Percentiles rank a stretch among this genome's conserved stretches.
phyloP scores from a whole-genome alignment of 2,329 filamentous ascomycete genomes.

The Pseudogymnoascus sp. region DNA sequence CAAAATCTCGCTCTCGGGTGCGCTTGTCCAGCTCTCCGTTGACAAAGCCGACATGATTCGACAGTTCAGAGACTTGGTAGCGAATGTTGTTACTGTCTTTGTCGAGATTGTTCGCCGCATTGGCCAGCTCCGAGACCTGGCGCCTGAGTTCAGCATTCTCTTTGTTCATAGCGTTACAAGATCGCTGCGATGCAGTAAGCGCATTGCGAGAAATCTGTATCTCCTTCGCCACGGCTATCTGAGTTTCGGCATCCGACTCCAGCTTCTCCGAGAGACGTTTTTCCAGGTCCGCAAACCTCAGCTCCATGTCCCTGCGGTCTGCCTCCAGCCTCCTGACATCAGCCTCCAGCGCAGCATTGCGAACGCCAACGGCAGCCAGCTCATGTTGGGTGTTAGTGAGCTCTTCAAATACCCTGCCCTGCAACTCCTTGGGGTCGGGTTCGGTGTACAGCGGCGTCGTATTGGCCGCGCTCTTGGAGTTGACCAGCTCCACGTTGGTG shows the following conservation, averaged over 20 bases:
- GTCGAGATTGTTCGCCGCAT: not conserved
- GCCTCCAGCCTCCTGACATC: not conserved
- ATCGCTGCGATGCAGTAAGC: not conserved
- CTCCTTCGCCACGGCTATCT: not conserved
- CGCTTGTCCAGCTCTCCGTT: not conserved
- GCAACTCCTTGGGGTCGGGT: not conserved
- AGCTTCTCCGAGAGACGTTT: not conserved
- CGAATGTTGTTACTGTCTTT: not conserved
- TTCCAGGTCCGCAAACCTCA: not conserved
- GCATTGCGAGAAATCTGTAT: not conserved
- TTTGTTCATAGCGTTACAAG: not conserved
- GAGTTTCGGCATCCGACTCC: not conserved
- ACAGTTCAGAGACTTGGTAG: not conserved
- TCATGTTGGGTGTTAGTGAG: not conserved
- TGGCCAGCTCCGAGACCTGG: not conserved
- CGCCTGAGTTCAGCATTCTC: not conserved
- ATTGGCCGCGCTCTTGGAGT: not conserved
- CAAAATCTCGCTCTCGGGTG: constrained; percentile 4
- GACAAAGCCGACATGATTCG: not conserved
- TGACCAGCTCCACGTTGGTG: not conserved
- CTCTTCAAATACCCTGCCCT: not conserved
- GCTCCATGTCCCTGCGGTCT: not conserved
- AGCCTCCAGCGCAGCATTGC: not conserved
- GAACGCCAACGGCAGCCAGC: not conserved
- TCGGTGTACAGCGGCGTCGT: not conserved